Conservation (phyloP, 2,329 filamentous ascomycete species). For the Apiospora arundinis region DNA sequence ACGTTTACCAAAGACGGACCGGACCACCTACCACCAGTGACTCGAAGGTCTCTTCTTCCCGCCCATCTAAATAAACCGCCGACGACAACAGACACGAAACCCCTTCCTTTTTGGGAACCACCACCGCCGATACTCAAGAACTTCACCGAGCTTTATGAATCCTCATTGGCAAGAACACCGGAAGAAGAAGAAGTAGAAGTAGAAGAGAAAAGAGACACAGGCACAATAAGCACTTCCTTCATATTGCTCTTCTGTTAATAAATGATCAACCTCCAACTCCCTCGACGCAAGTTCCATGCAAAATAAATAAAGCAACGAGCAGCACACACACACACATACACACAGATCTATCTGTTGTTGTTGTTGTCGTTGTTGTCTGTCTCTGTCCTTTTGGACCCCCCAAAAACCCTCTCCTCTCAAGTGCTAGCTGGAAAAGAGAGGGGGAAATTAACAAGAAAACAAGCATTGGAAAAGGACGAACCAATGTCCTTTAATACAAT, state of each 20-base stretch:
- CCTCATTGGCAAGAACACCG: background rate
- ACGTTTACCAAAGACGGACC: too few relatives aligned
- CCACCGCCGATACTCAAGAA: background rate
- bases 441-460: background rate
- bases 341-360: background rate
- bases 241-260: background rate
- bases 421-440: background rate
- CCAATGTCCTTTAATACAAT: background rate
- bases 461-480: background rate
- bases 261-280: conserved; percentile 12
- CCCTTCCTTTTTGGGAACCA: background rate
- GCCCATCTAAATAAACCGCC: background rate
- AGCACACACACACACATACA: background rate
- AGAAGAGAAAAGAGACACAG: background rate
- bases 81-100: background rate
- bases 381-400: background rate
- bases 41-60: background rate
- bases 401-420: background rate
- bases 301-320: background rate
- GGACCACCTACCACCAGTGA: background rate
- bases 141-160: background rate
- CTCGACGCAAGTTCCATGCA: conserved; percentile 7
- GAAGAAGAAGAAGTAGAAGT: background rate
- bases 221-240: background rate
- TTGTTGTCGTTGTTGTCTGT: too few relatives aligned